Evolutionary conservation across 345 rosid species (phyloP).

Genomic region (Moricandia moricandioides): DNA sequence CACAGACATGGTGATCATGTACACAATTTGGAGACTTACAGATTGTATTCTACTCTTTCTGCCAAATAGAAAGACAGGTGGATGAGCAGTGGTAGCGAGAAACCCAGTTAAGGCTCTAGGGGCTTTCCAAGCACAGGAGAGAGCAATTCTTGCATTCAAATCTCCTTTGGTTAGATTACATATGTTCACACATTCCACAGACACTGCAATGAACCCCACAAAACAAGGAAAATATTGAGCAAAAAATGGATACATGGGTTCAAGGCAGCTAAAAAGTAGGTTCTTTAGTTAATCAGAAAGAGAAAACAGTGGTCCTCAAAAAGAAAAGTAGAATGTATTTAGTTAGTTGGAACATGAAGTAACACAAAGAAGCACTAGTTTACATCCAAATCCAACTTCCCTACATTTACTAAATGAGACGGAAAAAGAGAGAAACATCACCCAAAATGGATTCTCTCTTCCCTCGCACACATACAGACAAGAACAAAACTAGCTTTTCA

Average conservation of each 20-base stretch:
- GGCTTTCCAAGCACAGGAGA: constrained; percentile 89
- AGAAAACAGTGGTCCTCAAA: constrained; percentile 18
- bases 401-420: not conserved
- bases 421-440: too few species aligned
- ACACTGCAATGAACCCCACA: too few species aligned
- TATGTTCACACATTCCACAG: too few species aligned
- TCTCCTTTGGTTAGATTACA: too few species aligned
- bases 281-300: not conserved
- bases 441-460: not conserved
- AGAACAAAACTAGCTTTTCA: not conserved
- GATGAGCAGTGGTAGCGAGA: constrained; percentile 77
- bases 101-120: constrained; percentile 84
- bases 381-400: too few species aligned
- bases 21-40: constrained; percentile 40
- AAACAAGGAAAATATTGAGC: too few species aligned
- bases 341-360: constrained; percentile 17
- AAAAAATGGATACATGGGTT: too few species aligned
- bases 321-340: constrained; percentile 24
- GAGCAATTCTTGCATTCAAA: constrained; percentile 52
- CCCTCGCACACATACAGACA: not conserved
- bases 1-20: not conserved
- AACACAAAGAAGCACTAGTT: not conserved
- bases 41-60: constrained; percentile 39
- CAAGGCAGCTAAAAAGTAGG: not conserved
- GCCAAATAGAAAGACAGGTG: constrained; percentile 35